A percentile compares a stretch with the other conserved stretches of the same genome.
phyloP scores from a whole-genome alignment of 495 filamentous ascomycete genomes.

The Penicillium soppii region DNA sequence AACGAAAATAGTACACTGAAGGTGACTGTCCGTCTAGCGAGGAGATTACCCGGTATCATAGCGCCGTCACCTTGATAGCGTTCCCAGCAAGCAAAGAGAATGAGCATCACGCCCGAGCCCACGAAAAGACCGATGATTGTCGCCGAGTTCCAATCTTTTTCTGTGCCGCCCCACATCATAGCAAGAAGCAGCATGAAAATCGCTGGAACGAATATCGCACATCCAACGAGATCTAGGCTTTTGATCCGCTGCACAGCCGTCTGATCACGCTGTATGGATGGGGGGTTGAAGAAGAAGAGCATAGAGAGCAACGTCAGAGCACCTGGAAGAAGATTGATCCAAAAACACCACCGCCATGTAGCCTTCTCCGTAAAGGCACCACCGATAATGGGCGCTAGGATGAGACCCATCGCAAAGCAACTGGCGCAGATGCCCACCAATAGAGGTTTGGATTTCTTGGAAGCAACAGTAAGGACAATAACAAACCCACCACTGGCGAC shows the following conservation, averaged over 20 bases:
- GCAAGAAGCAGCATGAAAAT: slow-evolving; percentile 33
- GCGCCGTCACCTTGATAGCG: slow-evolving; percentile 42
- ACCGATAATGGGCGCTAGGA: slow-evolving; percentile 54
- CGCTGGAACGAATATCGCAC: slow-evolving; percentile 35
- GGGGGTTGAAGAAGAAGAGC: slow-evolving; percentile 43
- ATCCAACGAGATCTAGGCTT: slow-evolving; percentile 45
- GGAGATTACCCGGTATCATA: slow-evolving; percentile 35
- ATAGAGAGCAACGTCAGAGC: slow-evolving; percentile 50
- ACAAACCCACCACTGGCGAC: slow-evolving; percentile 3
- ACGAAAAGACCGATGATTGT: slow-evolving; percentile 22
- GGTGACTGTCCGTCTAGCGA: slow-evolving; percentile 10
- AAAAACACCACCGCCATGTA: slow-evolving; percentile 80
- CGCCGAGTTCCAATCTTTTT: slow-evolving; percentile 13
- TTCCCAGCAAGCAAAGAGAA: slow-evolving; percentile 43
- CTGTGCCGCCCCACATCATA: slow-evolving; percentile 22
- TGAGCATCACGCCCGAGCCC: slow-evolving; percentile 8
- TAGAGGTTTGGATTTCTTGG: slow-evolving; percentile 1
- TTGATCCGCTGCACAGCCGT: neutral
- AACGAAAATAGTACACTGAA: slow-evolving; percentile 14
- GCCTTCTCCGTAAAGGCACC: slow-evolving; percentile 41
- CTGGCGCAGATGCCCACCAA: slow-evolving; percentile 8
- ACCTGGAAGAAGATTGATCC: slow-evolving; percentile 61
- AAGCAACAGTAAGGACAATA: slow-evolving; percentile 4
- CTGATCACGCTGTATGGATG: neutral
- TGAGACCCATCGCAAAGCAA: slow-evolving; percentile 15